Evolutionary conservation across 1,284 basidiomycete species (phyloP), one percentile per base, ranked within the genome.

Genomic region (Porogramme epimiltina): DNA sequence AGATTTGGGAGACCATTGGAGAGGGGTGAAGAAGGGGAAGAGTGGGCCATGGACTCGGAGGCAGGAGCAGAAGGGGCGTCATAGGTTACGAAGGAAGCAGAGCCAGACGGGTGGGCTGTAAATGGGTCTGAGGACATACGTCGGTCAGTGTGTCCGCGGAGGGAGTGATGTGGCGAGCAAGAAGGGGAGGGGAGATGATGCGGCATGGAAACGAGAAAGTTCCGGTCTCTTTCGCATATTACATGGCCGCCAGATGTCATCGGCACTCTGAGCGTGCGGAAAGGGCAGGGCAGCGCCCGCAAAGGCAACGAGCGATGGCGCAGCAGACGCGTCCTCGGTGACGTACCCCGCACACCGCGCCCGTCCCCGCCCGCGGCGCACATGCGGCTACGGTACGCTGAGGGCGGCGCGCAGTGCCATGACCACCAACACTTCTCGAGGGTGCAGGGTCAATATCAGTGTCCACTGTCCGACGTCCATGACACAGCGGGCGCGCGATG

Each of bases 61-160:
- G 54, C 41, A 10, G 55, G 36, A 33, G 54, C 36, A 10, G 60
- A 28, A 6, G 55, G 42, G 22, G 55, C 49, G 16, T 66, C 64
- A 56, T 66, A 67, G 31, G 66, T 65, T n/a, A 66, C 60, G 45
- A 66, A 67, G 10, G 66, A 66, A 15, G 62, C 36, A 23, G 67
- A 62, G 42, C 59, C 63, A 19, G 60, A 52, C 41, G 66, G 61
- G 45, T 66, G 64, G 19, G 65, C 63, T 19, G 65, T 66, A 46
- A 69, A 69, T 10, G 67, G 66, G 56, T 68, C 65, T 58, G 56
- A 23, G 10, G 52, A 47, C 19, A 36, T 38, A 36, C 43, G 47
- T 43, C 41, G 9, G 52, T 59, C 45, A 59, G 54, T 31, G 46
- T 47, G 37, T 45, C 5, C n/a, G n/a, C n/a, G 34, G 34, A 6